Evolutionary conservation across 2,329 filamentous ascomycete species (phyloP).

Genomic region (Phaeoacremonium minimum): DNA sequence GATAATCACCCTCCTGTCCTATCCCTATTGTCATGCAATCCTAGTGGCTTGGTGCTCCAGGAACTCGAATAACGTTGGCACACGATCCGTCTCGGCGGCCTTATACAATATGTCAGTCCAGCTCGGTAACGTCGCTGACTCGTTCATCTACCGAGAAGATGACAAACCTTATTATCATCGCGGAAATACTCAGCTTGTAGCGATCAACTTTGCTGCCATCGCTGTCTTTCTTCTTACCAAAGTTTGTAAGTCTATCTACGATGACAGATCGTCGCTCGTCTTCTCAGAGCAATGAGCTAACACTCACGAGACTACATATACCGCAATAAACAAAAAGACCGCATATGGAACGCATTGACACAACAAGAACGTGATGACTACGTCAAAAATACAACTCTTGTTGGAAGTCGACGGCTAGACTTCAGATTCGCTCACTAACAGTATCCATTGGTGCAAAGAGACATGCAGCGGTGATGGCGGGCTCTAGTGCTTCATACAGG

Average conservation of each 20-base stretch:
- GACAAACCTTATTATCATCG: slow-evolving; percentile 50
- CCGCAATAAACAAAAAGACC: slow-evolving; percentile 42
- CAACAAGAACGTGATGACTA: slow-evolving; percentile 44
- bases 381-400: slow-evolving; percentile 33
- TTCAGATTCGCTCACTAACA: slow-evolving; percentile 36
- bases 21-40: slow-evolving; percentile 54
- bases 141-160: slow-evolving; percentile 47
- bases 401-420: slow-evolving; percentile 39
- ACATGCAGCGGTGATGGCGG: too few relatives aligned
- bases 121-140: slow-evolving; percentile 23
- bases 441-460: too few relatives aligned
- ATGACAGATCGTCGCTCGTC: too few relatives aligned
- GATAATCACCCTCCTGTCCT: slow-evolving; percentile 42
- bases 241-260: too few relatives aligned
- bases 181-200: slow-evolving; percentile 51
- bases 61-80: slow-evolving; percentile 56
- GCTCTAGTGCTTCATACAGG: too few relatives aligned
- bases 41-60: slow-evolving; percentile 54
- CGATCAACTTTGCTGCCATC: slow-evolving; percentile 43
- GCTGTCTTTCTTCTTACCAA: slow-evolving; percentile 45
- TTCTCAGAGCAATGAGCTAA: too few relatives aligned
- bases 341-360: slow-evolving; percentile 42
- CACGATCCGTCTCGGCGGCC: slow-evolving; percentile 53
- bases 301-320: too few relatives aligned
- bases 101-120: slow-evolving; percentile 49